Base-by-base conservation (phyloP, 768 basidiomycete species). In the Podaxis pistillaris region DNA sequence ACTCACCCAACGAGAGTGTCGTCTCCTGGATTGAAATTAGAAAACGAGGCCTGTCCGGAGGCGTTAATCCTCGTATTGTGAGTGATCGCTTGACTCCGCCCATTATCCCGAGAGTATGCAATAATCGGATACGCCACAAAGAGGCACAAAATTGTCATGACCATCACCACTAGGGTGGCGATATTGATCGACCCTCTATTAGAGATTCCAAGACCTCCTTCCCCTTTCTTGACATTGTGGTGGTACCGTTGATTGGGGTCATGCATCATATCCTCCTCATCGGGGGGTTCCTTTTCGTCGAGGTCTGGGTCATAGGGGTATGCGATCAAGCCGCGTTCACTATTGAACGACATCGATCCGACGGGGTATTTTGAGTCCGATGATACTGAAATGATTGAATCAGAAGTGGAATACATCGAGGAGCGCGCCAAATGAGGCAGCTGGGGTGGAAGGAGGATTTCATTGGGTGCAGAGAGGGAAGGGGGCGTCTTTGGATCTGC, bases 41-140 rank as follows among this genome's bases (percentile, higher is more conserved):
- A 17, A 22, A 55, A 33, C 0, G 44, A 78, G 0, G 87, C 84
- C 74, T 91, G 89, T 1, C 88, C 88, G 0, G 88, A 87, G 13
- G 79, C 69, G 69, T 91, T 92, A 59, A 88, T 84, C 58, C 74
- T 70, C 8, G 82, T 82, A 63, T 88, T 90, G 13, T 82, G 79
- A 38, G 83, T 79, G 60, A 87, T 87, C 40, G 81, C 70, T 59
- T 65, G 61, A 37, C 73, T 76, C 26, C 72, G 69, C 0, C 72
- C 69, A 59, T 79, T 71, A 62, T 79, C 71, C 7, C 67, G 68
- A 66, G 79, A 79, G 50, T 79, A 83, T 33, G 65, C 67, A 38
- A 73, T 67, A n/a, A 94, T 80, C 0, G 94, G 94, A 68, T 90
- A 94, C 28, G 85, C 82, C 55, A 91, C 84, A 71, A 96, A 96